Conservation (phyloP, 257 asterid species). For the Solanum tarapatanum region DNA sequence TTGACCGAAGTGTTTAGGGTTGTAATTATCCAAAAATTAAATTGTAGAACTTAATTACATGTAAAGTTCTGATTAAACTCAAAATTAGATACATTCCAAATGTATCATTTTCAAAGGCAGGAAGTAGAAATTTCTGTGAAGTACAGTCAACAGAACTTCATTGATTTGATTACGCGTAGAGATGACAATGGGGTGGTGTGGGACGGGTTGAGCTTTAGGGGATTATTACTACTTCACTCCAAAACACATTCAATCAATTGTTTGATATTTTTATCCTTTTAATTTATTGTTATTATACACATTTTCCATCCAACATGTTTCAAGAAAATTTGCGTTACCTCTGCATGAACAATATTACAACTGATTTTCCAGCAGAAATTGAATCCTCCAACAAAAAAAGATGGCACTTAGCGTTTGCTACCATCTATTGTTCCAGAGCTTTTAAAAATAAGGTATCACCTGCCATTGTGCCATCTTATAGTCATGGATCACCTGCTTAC, state of each 20-base stretch:
- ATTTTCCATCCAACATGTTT: background rate
- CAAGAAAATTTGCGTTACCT: background rate
- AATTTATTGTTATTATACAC: background rate
- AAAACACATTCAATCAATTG: background rate
- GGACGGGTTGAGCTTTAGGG: too few species aligned
- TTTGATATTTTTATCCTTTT: background rate
- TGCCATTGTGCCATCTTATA: too few species aligned
- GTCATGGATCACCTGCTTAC: background rate
- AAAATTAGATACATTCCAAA: too few species aligned
- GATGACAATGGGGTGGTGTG: too few species aligned
- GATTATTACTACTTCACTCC: background rate
- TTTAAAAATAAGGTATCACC: background rate
- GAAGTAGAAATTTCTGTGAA: too few species aligned
- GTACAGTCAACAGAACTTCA: too few species aligned
- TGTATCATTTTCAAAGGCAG: too few species aligned
- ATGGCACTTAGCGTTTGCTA: constrained; percentile 18
- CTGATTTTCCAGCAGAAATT: background rate
- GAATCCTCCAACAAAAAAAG: background rate
- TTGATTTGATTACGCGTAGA: too few species aligned
- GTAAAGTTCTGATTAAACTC: too few species aligned
- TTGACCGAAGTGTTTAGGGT: too few species aligned
- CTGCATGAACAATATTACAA: background rate
- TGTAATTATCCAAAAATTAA: too few species aligned
- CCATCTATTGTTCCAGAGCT: constrained; percentile 17
- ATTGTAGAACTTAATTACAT: too few species aligned